These are phyloP conservation scores for Akanthomyces lecanii DNA, from an alignment of 2,329 filamentous ascomycete genomes.

Conservation along the genomic window DNA sequence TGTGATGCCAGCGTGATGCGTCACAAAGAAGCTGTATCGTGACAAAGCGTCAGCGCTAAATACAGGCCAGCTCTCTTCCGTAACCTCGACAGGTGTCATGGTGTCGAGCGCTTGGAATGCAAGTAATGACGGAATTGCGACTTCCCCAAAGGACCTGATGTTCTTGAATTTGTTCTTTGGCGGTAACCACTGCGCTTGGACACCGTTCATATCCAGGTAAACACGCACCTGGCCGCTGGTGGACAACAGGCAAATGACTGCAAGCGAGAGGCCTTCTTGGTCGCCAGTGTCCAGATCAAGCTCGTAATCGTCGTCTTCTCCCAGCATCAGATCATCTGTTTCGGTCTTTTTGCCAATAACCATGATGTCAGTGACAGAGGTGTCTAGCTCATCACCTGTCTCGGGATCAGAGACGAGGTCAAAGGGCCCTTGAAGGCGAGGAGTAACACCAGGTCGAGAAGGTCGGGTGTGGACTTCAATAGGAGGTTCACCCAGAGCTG, in stretches of 20 bases:
- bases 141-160: conserved; percentile 35
- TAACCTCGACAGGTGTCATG: conserved; percentile 50
- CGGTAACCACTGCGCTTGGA: conserved; percentile 64
- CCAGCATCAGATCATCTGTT: conserved; percentile 56
- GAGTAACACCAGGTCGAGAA: conserved; percentile 52
- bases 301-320: conserved; percentile 61
- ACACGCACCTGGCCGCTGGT: conserved; percentile 58
- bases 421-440: conserved; percentile 60
- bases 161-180: conserved; percentile 49
- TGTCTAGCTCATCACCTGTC: conserved; percentile 53
- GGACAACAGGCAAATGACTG: conserved; percentile 56
- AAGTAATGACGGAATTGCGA: conserved; percentile 46
- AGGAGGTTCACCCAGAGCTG: conserved; percentile 41
- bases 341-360: conserved; percentile 61
- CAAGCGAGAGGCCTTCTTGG: conserved; percentile 56
- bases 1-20: conserved; percentile 56
- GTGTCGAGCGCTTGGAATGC: conserved; percentile 62
- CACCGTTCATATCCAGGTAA: conserved; percentile 57
- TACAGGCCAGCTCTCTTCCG: conserved; percentile 56
- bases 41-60: conserved; percentile 59
- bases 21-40: conserved; percentile 60
- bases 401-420: conserved; percentile 52
- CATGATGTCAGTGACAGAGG: conserved; percentile 56
- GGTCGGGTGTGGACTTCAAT: conserved; percentile 56
- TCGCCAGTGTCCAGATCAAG: conserved; percentile 54